Evolutionary conservation across 257 asterid genomes (phyloP), one percentile per base, ranked within the genome.

Genomic region (Salvia miltiorrhiza): DNA sequence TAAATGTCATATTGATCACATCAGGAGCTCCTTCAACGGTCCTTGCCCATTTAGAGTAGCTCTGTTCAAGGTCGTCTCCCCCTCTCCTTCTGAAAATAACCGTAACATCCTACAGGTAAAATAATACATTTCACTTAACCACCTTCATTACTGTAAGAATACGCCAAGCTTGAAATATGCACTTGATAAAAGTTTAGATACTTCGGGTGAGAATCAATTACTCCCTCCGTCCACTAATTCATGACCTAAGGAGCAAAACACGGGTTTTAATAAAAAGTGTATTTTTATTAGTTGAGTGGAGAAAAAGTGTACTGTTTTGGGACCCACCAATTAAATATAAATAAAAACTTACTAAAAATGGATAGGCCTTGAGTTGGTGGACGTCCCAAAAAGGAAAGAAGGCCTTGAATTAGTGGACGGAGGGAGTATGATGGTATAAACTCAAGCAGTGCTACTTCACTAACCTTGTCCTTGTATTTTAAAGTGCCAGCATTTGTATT

Each of bases 71-170:
- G 73, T 94, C 99, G 67, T 94, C 99, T 24, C 99, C 99, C 57
- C 99, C 99, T 82, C 99, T 84, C 84, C 99, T 89, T 79, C 99
- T 84, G 81, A 94, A 94, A 77, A 94, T 94, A 39, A 94, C 99
- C 0, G 99, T 94, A 63, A 94, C 98, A 55, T 94, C 99, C 99
- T 94, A 96, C 85, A 82, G 30, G 73, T 48, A 73, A 63, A 48
- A 71, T 67, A 52, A 39, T 52, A 63, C 65, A 30, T 33, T 30
- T 63, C 50, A 70, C 33, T 48, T 44, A 8, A 19, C 33, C 50
- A 24, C 26, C 24, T 45, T 59, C 60, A 37, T 11, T 7, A 30
- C 35, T 1, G 35, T 2, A 33, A 32, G 21, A 33, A 65, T n/a
- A 71, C 1, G 7, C 48, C 32, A 39, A 30, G 48, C 20, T 66